Percentiles rank a stretch among this genome's conserved stretches.
Evolutionary conservation across 768 basidiomycete species (phyloP).

Genomic region (Leccinum aurantiacum): DNA sequence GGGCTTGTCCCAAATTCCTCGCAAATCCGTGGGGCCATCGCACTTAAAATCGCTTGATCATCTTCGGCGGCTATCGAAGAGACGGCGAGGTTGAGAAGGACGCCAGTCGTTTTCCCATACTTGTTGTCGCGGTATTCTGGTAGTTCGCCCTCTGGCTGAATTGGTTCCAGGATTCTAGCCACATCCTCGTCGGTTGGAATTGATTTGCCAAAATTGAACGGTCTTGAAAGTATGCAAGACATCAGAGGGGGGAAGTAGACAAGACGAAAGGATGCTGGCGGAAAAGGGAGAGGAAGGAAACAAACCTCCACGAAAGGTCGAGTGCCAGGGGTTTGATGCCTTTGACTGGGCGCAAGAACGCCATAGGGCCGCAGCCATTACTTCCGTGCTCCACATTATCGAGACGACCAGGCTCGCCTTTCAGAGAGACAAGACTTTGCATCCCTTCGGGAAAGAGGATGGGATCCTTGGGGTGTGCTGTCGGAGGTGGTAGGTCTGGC

Average conservation of each 20-base stretch:
- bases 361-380: slow-evolving; percentile 1
- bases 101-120: slow-evolving; percentile 5
- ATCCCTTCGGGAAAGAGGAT: slow-evolving; percentile 36
- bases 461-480: slow-evolving; percentile 37
- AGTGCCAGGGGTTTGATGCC: slow-evolving; percentile 59
- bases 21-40: slow-evolving; percentile 20
- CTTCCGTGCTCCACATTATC: neutral
- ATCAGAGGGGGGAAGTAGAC: neutral
- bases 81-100: slow-evolving; percentile 14
- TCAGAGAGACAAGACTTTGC: slow-evolving; percentile 26
- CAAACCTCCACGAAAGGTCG: slow-evolving; percentile 68
- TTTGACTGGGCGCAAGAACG: slow-evolving; percentile 51
- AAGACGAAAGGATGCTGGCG: neutral
- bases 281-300: slow-evolving; percentile 9
- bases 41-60: slow-evolving; percentile 1
- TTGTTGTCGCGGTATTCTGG: slow-evolving; percentile 16
- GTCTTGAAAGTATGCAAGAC: slow-evolving; percentile 31
- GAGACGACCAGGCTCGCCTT: slow-evolving; percentile 10
- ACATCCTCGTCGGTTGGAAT: slow-evolving; percentile 36
- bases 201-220: slow-evolving; percentile 45
- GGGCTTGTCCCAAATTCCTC: slow-evolving; percentile 29
- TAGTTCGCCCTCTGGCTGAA: slow-evolving; percentile 14
- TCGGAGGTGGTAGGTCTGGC: slow-evolving; percentile 56
- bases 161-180: slow-evolving; percentile 17
- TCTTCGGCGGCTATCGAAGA: slow-evolving; percentile 13